A percentile compares a stretch with the other conserved stretches of the same genome.
These are phyloP conservation scores for Ophiostoma ulmi DNA, from an alignment of 2,329 filamentous ascomycete species.

Conservation along the genomic window DNA sequence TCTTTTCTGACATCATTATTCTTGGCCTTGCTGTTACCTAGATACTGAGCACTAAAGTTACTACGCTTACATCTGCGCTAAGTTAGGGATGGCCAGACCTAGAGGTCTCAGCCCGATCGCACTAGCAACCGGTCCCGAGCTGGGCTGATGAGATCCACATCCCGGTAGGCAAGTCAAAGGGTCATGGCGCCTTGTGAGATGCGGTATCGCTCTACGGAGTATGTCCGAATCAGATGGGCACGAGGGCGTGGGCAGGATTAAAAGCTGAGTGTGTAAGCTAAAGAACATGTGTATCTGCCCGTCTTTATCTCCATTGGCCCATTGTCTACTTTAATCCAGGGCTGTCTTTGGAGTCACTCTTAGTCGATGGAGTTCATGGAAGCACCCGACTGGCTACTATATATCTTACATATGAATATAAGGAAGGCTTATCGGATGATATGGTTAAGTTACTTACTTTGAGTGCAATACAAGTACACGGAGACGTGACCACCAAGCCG, in stretches of 20 bases:
- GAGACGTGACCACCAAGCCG: neutral
- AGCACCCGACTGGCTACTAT: neutral
- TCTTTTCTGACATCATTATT: neutral
- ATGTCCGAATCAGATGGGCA: neutral
- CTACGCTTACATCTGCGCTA: neutral
- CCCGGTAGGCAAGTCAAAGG: neutral
- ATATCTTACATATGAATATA: neutral
- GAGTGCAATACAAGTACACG: neutral
- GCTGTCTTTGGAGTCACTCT: neutral
- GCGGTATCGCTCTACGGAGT: neutral
- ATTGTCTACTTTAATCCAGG: neutral
- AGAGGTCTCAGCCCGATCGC: neutral
- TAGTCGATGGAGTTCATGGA: neutral
- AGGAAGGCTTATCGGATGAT: neutral
- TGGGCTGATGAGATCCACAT: slow-evolving; percentile 2
- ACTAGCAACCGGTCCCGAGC: neutral
- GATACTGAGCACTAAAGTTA: neutral
- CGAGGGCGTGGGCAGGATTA: neutral
- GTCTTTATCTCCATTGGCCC: neutral
- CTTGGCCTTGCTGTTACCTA: neutral
- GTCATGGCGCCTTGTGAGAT: neutral
- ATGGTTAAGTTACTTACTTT: neutral
- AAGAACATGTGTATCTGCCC: neutral
- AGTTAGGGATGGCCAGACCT: neutral
- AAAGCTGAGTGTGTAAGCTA: neutral